A percentile compares a stretch with the other conserved stretches of the same genome.
Evolutionary conservation across 345 rosid species (phyloP).

Genomic region (Melastoma malabathricum): DNA sequence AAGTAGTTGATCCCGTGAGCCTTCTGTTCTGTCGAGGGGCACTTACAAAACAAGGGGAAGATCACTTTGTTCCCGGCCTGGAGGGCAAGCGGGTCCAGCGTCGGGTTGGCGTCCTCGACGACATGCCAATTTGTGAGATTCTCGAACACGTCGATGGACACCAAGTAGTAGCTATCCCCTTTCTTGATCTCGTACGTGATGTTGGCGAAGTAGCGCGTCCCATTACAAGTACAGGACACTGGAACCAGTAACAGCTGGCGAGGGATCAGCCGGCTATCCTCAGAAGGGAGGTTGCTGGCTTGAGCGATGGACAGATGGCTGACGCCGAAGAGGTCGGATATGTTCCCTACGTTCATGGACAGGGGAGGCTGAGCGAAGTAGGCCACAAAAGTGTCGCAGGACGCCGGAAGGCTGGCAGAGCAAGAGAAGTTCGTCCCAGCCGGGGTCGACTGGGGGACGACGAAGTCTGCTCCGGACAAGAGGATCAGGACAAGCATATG

Average conservation of each 20-base stretch:
- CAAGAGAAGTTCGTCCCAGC: constrained; percentile 25
- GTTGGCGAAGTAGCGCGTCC: constrained; percentile 33
- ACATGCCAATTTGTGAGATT: constrained; percentile 38
- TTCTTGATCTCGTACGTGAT: constrained; percentile 35
- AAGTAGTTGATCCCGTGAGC: constrained; percentile 22
- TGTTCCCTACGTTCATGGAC: constrained; percentile 30
- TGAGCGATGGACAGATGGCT: constrained; percentile 19
- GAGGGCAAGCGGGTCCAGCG: constrained; percentile 18
- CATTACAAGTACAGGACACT: constrained; percentile 31
- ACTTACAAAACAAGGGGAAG: constrained; percentile 47
- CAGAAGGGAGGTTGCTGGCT: constrained; percentile 39
- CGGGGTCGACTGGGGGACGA: constrained; percentile 15
- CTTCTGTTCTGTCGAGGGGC: constrained; percentile 26
- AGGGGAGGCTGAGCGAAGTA: constrained; percentile 31
- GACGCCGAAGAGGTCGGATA: constrained; percentile 32
- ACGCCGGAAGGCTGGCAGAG: constrained; percentile 9
- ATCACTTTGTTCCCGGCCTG: constrained; percentile 25
- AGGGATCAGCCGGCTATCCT: constrained; percentile 22
- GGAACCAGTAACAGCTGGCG: constrained; percentile 50
- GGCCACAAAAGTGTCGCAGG: constrained; percentile 27
- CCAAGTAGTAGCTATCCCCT: constrained; percentile 34
- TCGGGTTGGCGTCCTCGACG: constrained; percentile 26
- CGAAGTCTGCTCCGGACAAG: constrained; percentile 1
- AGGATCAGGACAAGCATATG: constrained; percentile 10
- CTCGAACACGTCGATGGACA: constrained; percentile 27